Evolutionary conservation across 768 basidiomycete genomes (phyloP), one percentile per base, ranked within the genome.

Genomic region (Kwoniella mangroviensis): DNA sequence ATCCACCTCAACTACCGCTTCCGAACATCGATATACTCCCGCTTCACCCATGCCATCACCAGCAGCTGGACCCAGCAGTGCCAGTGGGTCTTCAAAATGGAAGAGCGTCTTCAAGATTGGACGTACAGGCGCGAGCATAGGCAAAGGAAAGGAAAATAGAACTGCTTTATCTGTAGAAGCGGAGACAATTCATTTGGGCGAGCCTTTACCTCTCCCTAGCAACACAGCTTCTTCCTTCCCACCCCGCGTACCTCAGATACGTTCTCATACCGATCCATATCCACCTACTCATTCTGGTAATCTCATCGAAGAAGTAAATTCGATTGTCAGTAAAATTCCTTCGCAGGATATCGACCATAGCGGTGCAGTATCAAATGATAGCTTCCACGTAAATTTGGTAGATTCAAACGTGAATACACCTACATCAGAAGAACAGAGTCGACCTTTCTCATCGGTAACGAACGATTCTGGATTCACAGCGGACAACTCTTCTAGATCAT

Each of bases 401-500:
- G 69, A 67, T 22, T 55, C 65, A 15, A 66, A 34, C 19, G 43
- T 67, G 22, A 22, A 42, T n/a, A 55, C 67, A 40, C 52, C 67
- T 12, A 67, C 53, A 6, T 69, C 73, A 2, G 60, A 56, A 7
- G 70, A 71, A 26, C 65, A 67, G 13, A 34, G 49, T 26, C 61
- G 73, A 11, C 71, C 75, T 4, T 67, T 63, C 26, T 71, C 72
- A 7, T 66, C 73, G 1, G 59, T 67, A 17, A 75, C 72, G 21
- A 64, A 62, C 63, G 64, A 40, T 34, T 59, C 71, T 22, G 65
- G 62, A 13, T 64, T 63, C 28, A 62, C 63, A 5, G 75, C 75
- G 12, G 71, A 73, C 26, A 34, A 73, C 2, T 80, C 79, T 0
- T 80, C 79, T 5, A 70, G 64, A 34, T 80, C 79, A 3, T 78